These are phyloP conservation scores for Takashimella tepidaria DNA, from an alignment of 1,284 basidiomycete genomes.

Conservation along the genomic window DNA sequence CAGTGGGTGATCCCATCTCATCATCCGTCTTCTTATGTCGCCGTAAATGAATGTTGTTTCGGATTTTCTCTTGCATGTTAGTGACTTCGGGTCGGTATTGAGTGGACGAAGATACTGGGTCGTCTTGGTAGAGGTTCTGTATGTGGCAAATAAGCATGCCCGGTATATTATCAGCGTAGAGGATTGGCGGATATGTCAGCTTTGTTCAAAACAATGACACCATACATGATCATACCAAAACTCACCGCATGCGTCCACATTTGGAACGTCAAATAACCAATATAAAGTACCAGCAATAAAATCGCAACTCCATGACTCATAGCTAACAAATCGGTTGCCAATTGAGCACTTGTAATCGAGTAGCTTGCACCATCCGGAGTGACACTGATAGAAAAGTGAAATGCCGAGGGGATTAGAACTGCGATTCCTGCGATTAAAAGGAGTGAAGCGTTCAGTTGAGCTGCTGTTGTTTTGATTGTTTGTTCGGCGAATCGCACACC, in stretches of 20 bases:
- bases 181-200: no score
- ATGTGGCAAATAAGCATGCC: no score
- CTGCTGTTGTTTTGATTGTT: slow-evolving; percentile 45
- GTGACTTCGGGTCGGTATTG: slow-evolving; percentile 35
- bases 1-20: slow-evolving; percentile 1
- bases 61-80: slow-evolving; percentile 20
- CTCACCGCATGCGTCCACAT: slow-evolving; percentile 68
- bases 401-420: slow-evolving; percentile 50
- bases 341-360: slow-evolving; percentile 10
- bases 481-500: slow-evolving; percentile 47
- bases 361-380: neutral
- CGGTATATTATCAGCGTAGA: no score
- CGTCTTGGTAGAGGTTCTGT: slow-evolving; percentile 57
- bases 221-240: no score
- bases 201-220: no score
- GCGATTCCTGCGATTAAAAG: slow-evolving; percentile 52
- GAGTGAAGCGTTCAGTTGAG: slow-evolving; percentile 50
- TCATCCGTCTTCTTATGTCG: slow-evolving; percentile 13
- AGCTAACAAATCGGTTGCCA: slow-evolving; percentile 55
- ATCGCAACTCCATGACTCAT: slow-evolving; percentile 78
- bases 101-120: slow-evolving; percentile 32
- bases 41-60: slow-evolving; percentile 17
- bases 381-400: slow-evolving; percentile 48
- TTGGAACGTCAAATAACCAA: slow-evolving; percentile 72
- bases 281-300: slow-evolving; percentile 67